These are phyloP conservation scores for Colletotrichum sp. DNA, from an alignment of 2,329 filamentous ascomycete species.

Conservation along the genomic window DNA sequence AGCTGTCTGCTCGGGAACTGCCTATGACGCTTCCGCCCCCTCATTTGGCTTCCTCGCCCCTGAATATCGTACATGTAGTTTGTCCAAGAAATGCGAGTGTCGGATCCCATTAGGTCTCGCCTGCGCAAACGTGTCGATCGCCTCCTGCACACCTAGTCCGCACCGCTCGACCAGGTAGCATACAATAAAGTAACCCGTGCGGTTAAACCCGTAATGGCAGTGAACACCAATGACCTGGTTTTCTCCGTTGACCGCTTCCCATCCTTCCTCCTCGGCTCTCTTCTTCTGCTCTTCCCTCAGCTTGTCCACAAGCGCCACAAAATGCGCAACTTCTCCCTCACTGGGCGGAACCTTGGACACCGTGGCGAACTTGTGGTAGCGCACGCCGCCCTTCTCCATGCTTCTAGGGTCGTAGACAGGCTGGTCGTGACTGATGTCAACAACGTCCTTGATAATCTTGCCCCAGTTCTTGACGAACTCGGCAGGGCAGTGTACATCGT, in stretches of 20 bases:
- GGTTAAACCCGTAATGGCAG: slow-evolving; percentile 96
- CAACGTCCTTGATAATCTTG: slow-evolving; percentile 71
- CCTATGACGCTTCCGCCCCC: neutral
- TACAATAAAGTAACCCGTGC: slow-evolving; percentile 89
- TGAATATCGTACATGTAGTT: slow-evolving; percentile 79
- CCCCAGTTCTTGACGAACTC: slow-evolving; percentile 74
- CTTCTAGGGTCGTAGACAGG: slow-evolving; percentile 85
- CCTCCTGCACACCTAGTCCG: slow-evolving; percentile 74
- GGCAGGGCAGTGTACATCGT: slow-evolving; percentile 79
- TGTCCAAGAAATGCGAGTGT: slow-evolving; percentile 88
- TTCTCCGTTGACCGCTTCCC: slow-evolving; percentile 39
- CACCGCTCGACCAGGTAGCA: slow-evolving; percentile 88
- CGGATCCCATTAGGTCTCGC: slow-evolving; percentile 83
- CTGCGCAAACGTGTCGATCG: slow-evolving; percentile 78
- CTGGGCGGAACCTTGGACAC: slow-evolving; percentile 88
- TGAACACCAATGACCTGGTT: slow-evolving; percentile 77
- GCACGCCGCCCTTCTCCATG: slow-evolving; percentile 69
- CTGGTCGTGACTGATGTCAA: slow-evolving; percentile 90
- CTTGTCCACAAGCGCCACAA: slow-evolving; percentile 62
- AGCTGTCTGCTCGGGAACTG: neutral
- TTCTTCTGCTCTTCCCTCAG: slow-evolving; percentile 61
- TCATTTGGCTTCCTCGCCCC: slow-evolving; percentile 23
- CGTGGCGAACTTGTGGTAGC: slow-evolving; percentile 87
- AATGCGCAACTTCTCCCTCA: slow-evolving; percentile 56
- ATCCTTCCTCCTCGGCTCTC: slow-evolving; percentile 47